Evolutionary conservation across 306 rosid genomes (phyloP).

Genomic region (Vigna radiata): DNA sequence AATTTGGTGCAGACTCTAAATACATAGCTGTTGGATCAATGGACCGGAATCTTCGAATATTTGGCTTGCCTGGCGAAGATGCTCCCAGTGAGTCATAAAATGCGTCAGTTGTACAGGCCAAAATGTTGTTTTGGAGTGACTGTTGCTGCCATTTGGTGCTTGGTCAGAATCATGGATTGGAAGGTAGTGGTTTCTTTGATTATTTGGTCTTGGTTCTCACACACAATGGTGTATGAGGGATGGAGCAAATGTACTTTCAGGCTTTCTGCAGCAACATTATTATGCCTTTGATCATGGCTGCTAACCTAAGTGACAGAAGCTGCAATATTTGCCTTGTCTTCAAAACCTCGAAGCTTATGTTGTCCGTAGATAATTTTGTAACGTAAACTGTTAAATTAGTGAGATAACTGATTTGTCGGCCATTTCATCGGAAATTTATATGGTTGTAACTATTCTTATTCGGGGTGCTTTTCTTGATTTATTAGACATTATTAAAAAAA

Average conservation of each 20-base stretch:
- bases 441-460: slow-evolving; percentile 21
- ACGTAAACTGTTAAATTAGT: slow-evolving; percentile 41
- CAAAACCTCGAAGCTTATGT: slow-evolving; percentile 40
- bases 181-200: slow-evolving; percentile 49
- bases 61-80: slow-evolving; percentile 74
- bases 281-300: slow-evolving; percentile 39
- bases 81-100: slow-evolving; percentile 56
- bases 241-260: slow-evolving; percentile 41
- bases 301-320: slow-evolving; percentile 41
- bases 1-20: slow-evolving; percentile 90
- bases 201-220: slow-evolving; percentile 39
- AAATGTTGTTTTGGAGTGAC: slow-evolving; percentile 19
- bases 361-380: slow-evolving; percentile 46
- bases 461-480: neutral
- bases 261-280: slow-evolving; percentile 54
- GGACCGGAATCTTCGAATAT: slow-evolving; percentile 95
- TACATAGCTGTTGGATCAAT: slow-evolving; percentile 89
- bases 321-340: slow-evolving; percentile 40
- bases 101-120: neutral
- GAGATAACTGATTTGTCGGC: slow-evolving; percentile 44
- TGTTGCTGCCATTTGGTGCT: slow-evolving; percentile 48
- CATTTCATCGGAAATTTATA: slow-evolving; percentile 13
- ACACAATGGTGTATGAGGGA: slow-evolving; percentile 33
- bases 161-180: slow-evolving; percentile 42
- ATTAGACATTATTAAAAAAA: neutral